These are phyloP conservation scores for Yamadazyma dushanensis DNA, from an alignment of 1,139 yeast species.

Conservation along the genomic window DNA sequence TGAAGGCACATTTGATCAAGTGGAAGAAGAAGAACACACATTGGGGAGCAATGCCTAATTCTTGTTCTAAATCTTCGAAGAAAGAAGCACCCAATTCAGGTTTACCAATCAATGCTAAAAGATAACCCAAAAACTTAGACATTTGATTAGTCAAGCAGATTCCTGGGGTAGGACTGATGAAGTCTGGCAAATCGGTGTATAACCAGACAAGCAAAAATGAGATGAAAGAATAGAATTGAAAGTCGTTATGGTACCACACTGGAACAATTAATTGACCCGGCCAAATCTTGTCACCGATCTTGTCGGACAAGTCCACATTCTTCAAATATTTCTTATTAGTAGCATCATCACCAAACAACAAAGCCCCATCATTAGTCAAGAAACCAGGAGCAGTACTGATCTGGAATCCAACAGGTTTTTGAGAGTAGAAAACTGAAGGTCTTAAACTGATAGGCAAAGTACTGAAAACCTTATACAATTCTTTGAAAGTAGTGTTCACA, in stretches of 20 bases:
- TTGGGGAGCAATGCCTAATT: slow-evolving; percentile 53
- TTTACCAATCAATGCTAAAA: slow-evolving; percentile 36
- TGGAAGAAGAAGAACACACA: slow-evolving; percentile 72
- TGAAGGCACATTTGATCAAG: slow-evolving; percentile 54
- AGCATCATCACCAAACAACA: slow-evolving; percentile 67
- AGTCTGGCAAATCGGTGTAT: slow-evolving; percentile 90
- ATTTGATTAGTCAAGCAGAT: slow-evolving; percentile 70
- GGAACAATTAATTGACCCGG: slow-evolving; percentile 92
- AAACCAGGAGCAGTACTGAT: slow-evolving; percentile 81
- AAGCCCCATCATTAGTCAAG: slow-evolving; percentile 78
- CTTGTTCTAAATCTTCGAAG: slow-evolving; percentile 44
- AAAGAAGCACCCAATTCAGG: slow-evolving; percentile 45
- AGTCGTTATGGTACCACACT: slow-evolving; percentile 62
- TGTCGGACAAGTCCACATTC: slow-evolving; percentile 44
- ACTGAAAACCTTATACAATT: slow-evolving; percentile 60
- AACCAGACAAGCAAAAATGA: slow-evolving; percentile 66
- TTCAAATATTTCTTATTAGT: slow-evolving; percentile 44
- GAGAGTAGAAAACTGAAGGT: slow-evolving; percentile 73
- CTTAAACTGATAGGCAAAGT: slow-evolving; percentile 72
- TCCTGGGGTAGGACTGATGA: slow-evolving; percentile 89
- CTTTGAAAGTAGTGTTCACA: slow-evolving; percentile 55
- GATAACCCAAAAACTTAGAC: slow-evolving; percentile 27
- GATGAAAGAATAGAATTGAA: slow-evolving; percentile 47
- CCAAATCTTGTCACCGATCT: slow-evolving; percentile 64
- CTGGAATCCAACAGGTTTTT: slow-evolving; percentile 62